These are phyloP conservation scores for Agrocybe chaxingu DNA, from an alignment of 768 basidiomycete species.

Conservation along the genomic window DNA sequence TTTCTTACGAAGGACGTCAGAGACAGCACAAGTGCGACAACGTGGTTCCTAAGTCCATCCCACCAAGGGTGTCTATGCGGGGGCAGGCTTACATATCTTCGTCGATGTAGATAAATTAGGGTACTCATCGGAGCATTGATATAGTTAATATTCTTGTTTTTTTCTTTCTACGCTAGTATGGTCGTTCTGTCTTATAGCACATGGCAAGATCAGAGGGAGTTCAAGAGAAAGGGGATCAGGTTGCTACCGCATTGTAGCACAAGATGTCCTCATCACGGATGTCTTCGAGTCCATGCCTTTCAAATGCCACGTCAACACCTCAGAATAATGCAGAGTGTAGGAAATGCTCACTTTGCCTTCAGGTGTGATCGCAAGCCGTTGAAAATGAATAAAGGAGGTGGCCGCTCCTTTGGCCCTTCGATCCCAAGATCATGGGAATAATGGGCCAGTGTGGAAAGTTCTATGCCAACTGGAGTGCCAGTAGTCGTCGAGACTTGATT, in stretches of 20 bases:
- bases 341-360: conserved; percentile 50
- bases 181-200: too few species aligned
- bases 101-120: too few species aligned
- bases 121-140: too few species aligned
- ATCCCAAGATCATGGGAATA: conserved; percentile 9
- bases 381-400: conserved; percentile 38
- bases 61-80: too few species aligned
- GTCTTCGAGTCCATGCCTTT: conserved; percentile 46
- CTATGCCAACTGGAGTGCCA: neutral
- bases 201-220: too few species aligned
- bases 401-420: conserved; percentile 12
- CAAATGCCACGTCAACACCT: neutral
- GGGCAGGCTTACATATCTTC: too few species aligned
- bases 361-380: conserved; percentile 61
- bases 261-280: conserved; percentile 58
- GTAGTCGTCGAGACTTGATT: neutral
- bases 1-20: conserved; percentile 53
- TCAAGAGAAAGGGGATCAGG: too few species aligned
- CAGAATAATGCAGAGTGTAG: neutral
- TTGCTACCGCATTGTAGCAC: conserved; percentile 6
- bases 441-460: conserved; percentile 3
- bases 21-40: conserved; percentile 16
- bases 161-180: too few species aligned
- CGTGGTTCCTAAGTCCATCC: neutral
- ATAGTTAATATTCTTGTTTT: neutral